A percentile compares a stretch with the other conserved stretches of the same genome.
phyloP scores from a whole-genome alignment of 2,329 filamentous ascomycete species.

The Aspergillus fijiensis region DNA sequence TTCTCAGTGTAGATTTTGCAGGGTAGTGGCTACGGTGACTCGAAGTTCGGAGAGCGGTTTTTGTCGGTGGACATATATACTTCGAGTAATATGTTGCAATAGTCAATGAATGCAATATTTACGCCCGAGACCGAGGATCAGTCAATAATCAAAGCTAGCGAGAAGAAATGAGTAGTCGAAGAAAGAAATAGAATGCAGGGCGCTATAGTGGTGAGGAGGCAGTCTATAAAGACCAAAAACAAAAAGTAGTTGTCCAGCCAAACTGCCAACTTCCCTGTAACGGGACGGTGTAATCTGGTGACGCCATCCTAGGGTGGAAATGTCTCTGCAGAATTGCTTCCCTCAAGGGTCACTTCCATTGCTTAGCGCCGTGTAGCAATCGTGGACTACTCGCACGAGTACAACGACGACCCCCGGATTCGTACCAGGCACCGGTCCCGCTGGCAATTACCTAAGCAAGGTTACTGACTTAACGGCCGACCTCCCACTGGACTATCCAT shows the following conservation, averaged over 20 bases:
- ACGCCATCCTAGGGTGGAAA: conserved; percentile 56
- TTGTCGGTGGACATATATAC: no score
- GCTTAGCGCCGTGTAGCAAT: conserved; percentile 55
- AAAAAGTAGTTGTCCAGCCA: conserved; percentile 39
- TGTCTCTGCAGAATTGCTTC: conserved; percentile 60
- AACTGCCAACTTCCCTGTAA: conserved; percentile 39
- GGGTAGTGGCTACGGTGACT: no score
- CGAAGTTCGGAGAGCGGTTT: no score
- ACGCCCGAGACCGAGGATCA: no score
- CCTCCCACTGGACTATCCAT: conserved; percentile 45
- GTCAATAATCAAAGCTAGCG: no score
- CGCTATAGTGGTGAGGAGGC: no score
- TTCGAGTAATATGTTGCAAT: no score
- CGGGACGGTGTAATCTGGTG: conserved; percentile 52
- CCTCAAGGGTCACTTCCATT: conserved; percentile 56
- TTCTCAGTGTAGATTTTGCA: no score
- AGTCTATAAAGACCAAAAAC: conserved; percentile 22
- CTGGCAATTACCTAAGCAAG: conserved; percentile 40
- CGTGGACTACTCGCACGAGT: conserved; percentile 58
- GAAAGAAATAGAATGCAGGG: no score
- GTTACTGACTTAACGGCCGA: conserved; percentile 36
- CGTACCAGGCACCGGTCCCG: conserved; percentile 54
- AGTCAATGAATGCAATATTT: no score
- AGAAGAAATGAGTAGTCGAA: no score
- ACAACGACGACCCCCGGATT: conserved; percentile 53